Evolutionary conservation across 805 yeast species (phyloP), one percentile per base, ranked within the genome.

Genomic region (Nakazawaea sp.): DNA sequence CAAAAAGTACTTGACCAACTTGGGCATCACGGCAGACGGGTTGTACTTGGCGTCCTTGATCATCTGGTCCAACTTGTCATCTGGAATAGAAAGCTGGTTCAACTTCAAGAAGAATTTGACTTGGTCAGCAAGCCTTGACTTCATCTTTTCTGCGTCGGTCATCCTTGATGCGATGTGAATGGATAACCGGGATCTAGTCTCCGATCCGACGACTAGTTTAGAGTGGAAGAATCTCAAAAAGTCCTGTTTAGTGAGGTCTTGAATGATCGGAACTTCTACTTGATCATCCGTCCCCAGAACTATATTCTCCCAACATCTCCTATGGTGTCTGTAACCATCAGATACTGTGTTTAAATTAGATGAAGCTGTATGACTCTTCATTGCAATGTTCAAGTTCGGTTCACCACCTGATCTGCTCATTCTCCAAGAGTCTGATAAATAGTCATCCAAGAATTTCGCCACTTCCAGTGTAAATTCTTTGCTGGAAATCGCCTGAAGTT

Each of bases 241-340:
- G 2, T 53, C 49, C 0, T 45, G 32, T 30, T 59, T 52, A 0
- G 59, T 56, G 9, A 77, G 36, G 0, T 36, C 35, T 15, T 52
- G 42, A 0, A 76, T 43, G 0, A 61, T 15, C 0, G 40, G 27
- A 3, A 41, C 7, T 46, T 70, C 74, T 17, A 66, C 47, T 3
- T 48, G 45, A 43, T 66, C 58, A 9, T 26, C n/a, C 15, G 52
- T 50, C 3, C 42, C 47, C 27, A 61, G 66, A 3, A 63, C 44
- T 3, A 80, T 75, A 40, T 71, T 71, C 37, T 70, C 76, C 70
- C 75, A 68, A 27, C 53, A 45, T 21, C 56, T 57, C 41, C 62
- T 66, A 51, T 81, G 89, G 3, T 49, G 41, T 30, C 53, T 62
- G 28, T 26, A 26, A 12, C 28, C 6, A 48, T 67, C 38, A 11